phyloP scores from a whole-genome alignment of 371 early-diverging fungal species.

The Chytridium lagenaria region DNA sequence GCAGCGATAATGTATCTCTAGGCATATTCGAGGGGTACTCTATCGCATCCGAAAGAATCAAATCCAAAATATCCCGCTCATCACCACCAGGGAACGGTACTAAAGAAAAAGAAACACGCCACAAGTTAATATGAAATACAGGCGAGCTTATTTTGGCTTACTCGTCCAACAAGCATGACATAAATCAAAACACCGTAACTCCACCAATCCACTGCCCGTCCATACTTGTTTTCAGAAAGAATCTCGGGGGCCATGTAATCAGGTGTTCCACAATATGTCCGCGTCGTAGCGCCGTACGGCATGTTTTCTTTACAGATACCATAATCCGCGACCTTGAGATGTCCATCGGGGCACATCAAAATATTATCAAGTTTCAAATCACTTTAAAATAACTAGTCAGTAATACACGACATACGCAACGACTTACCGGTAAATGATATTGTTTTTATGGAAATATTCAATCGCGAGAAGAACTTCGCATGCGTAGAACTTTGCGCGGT shows the following conservation, averaged over 20 bases:
- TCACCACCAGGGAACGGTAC: conserved; percentile 95
- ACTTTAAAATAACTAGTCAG: conserved; percentile 30
- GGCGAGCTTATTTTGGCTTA: conserved; percentile 19
- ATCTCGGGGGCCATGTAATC: conserved; percentile 81
- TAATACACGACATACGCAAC: background rate
- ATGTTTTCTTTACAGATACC: conserved; percentile 75
- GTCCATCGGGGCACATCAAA: conserved; percentile 54
- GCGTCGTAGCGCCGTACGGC: conserved; percentile 56
- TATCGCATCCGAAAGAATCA: conserved; percentile 92
- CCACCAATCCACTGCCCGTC: conserved; percentile 73
- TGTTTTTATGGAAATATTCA: conserved; percentile 67
- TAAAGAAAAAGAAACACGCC: conserved; percentile 22
- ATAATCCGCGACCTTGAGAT: conserved; percentile 76
- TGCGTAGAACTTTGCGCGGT: conserved; percentile 65
- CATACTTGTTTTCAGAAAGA: conserved; percentile 59
- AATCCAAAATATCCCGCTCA: conserved; percentile 93
- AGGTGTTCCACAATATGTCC: conserved; percentile 77
- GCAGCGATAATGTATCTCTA: conserved; percentile 45
- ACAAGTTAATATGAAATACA: conserved; percentile 7
- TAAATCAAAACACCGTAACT: conserved; percentile 72
- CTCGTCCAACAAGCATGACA: conserved; percentile 66
- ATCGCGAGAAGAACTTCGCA: conserved; percentile 71
- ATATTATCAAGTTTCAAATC: conserved; percentile 63
- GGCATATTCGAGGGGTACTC: conserved; percentile 89
- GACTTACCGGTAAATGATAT: conserved; percentile 67